These are phyloP conservation scores for Gonapodya prolifera DNA, from an alignment of 192 early-diverging fungal genomes.

Conservation along the genomic window DNA sequence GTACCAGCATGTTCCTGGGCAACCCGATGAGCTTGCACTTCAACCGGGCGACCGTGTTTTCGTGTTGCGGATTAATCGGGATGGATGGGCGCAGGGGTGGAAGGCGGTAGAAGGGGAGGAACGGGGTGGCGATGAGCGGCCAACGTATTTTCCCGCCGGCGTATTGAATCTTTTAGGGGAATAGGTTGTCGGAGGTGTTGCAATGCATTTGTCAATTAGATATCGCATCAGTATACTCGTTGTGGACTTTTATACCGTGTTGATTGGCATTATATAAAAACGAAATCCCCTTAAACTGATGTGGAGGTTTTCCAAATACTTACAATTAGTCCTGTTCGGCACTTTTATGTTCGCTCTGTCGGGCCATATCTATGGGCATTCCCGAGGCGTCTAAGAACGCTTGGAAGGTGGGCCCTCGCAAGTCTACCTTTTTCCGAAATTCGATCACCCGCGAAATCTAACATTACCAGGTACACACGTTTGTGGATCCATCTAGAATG, in stretches of 20 bases:
- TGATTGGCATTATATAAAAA: no score
- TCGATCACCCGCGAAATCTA: conserved; percentile 17
- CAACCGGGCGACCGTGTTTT: background rate
- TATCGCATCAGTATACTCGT: no score
- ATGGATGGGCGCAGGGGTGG: background rate
- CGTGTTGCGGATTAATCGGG: background rate
- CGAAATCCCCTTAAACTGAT: no score
- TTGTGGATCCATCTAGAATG: no score
- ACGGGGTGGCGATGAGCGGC: background rate
- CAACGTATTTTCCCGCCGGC: background rate
- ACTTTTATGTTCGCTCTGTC: no score
- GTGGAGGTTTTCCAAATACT: no score
- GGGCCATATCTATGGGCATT: conserved; percentile 4
- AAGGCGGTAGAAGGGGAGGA: background rate
- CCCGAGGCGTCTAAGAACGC: conserved; percentile 5
- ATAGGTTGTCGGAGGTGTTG: no score
- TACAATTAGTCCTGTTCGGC: no score
- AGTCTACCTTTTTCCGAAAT: conserved; percentile 20
- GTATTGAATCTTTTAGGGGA: background rate
- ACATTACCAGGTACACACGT: no score
- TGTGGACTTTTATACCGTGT: no score
- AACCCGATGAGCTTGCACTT: background rate
- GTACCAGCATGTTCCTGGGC: background rate
- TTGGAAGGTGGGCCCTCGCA: conserved; percentile 5
- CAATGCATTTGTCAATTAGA: no score